A percentile compares a stretch with the other conserved stretches of the same genome.
Evolutionary conservation across 441 rosid species (phyloP).

Genomic region (Capsella rubella): DNA sequence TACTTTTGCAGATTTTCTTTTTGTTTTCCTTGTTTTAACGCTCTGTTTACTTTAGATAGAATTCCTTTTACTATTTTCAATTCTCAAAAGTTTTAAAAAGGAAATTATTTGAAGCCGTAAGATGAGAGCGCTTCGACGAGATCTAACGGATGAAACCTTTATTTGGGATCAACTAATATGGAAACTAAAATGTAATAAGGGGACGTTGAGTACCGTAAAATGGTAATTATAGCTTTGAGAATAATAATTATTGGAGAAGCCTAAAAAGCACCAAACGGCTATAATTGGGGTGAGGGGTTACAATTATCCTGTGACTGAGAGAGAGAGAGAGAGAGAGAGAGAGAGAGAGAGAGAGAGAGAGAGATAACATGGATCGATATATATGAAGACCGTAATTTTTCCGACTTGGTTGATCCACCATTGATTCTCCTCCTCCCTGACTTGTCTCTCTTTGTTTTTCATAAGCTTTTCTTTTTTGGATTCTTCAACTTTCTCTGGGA

Average conservation of each 20-base stretch:
- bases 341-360: no score
- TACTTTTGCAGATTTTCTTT: neutral
- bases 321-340: no score
- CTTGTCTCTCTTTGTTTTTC: neutral
- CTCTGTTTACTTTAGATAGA: neutral
- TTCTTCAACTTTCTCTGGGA: neutral
- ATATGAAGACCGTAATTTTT: neutral
- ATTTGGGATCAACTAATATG: neutral
- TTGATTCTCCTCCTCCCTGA: no score
- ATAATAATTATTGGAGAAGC: slow-evolving; percentile 30
- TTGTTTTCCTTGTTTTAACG: slow-evolving; percentile 13
- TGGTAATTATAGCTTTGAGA: neutral
- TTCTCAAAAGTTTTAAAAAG: no score
- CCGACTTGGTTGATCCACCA: neutral
- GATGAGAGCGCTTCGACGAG: neutral
- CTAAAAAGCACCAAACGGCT: slow-evolving; percentile 61
- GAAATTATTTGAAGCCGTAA: neutral
- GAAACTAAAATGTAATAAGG: no score
- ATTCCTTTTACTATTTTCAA: slow-evolving; percentile 26
- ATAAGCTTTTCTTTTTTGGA: neutral
- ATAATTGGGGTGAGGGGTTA: slow-evolving; percentile 19
- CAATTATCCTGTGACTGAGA: neutral
- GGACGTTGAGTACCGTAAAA: neutral
- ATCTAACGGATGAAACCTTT: slow-evolving; percentile 20
- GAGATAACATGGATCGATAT: slow-evolving; percentile 20